phyloP scores from a whole-genome alignment of 148 eudicot genomes.

The Polygonum maritimum region DNA sequence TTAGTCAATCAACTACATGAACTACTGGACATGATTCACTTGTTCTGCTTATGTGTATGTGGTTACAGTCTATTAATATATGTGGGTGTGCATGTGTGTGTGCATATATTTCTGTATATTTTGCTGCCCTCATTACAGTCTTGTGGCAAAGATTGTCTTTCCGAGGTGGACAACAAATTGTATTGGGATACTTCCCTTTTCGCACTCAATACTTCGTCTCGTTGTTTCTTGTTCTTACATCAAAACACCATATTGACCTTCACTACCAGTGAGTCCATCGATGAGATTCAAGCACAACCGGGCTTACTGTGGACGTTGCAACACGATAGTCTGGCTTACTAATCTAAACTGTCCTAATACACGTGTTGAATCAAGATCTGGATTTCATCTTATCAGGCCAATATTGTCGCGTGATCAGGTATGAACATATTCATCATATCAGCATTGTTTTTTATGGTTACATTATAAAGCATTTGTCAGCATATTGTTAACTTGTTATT shows the following conservation, averaged over 20 bases:
- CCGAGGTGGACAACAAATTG: neutral
- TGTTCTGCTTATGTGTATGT: neutral
- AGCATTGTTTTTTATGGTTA: neutral
- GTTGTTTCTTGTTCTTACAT: neutral
- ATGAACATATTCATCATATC: neutral
- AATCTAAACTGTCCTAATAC: conserved; percentile 34
- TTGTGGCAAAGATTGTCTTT: neutral
- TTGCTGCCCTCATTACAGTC: neutral
- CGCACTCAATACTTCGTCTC: neutral
- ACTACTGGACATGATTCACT: neutral
- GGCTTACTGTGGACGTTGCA: conserved; percentile 61
- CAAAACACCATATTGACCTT: neutral
- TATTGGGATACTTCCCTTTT: neutral
- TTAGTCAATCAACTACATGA: neutral
- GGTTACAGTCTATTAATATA: no score
- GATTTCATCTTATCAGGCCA: conserved; percentile 32
- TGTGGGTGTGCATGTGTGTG: neutral
- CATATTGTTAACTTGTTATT: neutral
- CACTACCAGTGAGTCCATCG: conserved; percentile 35
- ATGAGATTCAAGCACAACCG: conserved; percentile 41
- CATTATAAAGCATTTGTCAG: neutral
- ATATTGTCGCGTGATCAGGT: conserved; percentile 49
- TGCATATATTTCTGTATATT: neutral
- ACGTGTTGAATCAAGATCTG: conserved; percentile 13
- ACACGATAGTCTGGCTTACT: conserved; percentile 54